Evolutionary conservation across 208 protist species (phyloP), one percentile per base, ranked within the genome.

Genomic region (Leishmania arabica): DNA sequence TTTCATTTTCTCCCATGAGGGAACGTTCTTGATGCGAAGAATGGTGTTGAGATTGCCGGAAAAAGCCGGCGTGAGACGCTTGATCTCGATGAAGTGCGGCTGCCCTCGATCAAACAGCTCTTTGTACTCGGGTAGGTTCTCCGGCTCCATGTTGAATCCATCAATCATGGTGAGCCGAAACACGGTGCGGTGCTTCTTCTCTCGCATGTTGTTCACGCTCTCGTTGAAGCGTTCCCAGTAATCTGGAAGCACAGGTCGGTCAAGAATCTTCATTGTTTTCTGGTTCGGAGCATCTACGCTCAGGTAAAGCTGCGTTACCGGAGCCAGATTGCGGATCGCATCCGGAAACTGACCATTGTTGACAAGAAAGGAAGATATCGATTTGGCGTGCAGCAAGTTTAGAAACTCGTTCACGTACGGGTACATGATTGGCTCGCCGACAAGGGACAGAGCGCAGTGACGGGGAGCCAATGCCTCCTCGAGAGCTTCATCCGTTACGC

Each of bases 131-230:
- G 70, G 27, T 15, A 98, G 77, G 77, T 99, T 94, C 51, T 96
- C 92, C 19, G 89, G 80, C 19, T 73, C 80, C 91, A 97, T 97
- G 86, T 99, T 99, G 86, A 96, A 99, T 24, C 88, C 95, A 72
- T 99, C 98, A 58, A 99, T 98, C 80, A 99, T 91, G 15, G 98
- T 99, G 60, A 99, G 88, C 15, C 98, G 93, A 90, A 99, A 99
- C 47, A 99, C 98, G 1, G 98, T 99, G 74, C 98, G 91, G 81
- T 97, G 91, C 80, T 89, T 92, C 85, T 95, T 98, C 47, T 87
- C 78, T 24, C 86, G 89, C 89, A 99, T 96, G n/a, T 79, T 80
- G 45, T 94, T 81, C n/a, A 99, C 93, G 77, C 95, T 98, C 45
- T 88, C 85, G 74, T 98, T 91, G 86, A 99, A 99, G 24, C 98